Conservation (phyloP, 2,329 filamentous ascomycete genomes). For the Pseudovirgaria hyperparasitica region DNA sequence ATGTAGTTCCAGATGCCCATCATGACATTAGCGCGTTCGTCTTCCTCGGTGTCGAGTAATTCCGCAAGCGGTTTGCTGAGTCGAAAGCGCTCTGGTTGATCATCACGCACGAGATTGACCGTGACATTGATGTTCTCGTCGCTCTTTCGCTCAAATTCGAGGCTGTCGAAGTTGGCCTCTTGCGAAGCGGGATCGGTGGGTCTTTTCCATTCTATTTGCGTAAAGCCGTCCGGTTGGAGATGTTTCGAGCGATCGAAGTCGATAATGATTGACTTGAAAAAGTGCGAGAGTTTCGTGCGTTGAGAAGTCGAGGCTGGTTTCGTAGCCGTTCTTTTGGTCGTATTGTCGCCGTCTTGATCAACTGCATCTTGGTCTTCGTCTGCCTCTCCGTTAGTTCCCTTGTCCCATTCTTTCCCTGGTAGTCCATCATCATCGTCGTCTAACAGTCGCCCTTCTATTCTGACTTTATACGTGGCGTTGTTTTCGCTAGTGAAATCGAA, state of each 20-base stretch:
- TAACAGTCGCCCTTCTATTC: conserved; percentile 77
- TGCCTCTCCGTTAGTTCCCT: conserved; percentile 13
- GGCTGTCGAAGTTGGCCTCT: conserved; percentile 74
- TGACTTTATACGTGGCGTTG: conserved; percentile 75
- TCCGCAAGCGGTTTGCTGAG: conserved; percentile 70
- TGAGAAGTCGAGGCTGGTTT: conserved; percentile 22
- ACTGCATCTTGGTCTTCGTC: conserved; percentile 38
- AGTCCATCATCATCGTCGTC: conserved; percentile 33
- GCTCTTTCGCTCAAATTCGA: conserved; percentile 81
- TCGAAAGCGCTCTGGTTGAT: conserved; percentile 72
- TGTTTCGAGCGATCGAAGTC: conserved; percentile 44
- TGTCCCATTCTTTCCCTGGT: too few species aligned
- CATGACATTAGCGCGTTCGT: conserved; percentile 74
- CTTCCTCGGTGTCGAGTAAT: conserved; percentile 74
- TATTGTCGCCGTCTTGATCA: conserved; percentile 44
- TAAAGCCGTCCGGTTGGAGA: conserved; percentile 50
- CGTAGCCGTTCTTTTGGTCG: conserved; percentile 5
- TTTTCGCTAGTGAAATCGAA: conserved; percentile 71
- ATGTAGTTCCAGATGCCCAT: conserved; percentile 96
- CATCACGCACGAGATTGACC: conserved; percentile 74
- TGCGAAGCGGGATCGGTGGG: conserved; percentile 52
- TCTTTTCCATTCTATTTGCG: conserved; percentile 76
- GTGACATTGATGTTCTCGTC: conserved; percentile 89
- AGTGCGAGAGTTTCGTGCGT: conserved; percentile 54
- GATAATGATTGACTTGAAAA: conserved; percentile 69